Evolutionary conservation across 2,329 filamentous ascomycete genomes (phyloP).

Genomic region (Aspergillus intermedius): DNA sequence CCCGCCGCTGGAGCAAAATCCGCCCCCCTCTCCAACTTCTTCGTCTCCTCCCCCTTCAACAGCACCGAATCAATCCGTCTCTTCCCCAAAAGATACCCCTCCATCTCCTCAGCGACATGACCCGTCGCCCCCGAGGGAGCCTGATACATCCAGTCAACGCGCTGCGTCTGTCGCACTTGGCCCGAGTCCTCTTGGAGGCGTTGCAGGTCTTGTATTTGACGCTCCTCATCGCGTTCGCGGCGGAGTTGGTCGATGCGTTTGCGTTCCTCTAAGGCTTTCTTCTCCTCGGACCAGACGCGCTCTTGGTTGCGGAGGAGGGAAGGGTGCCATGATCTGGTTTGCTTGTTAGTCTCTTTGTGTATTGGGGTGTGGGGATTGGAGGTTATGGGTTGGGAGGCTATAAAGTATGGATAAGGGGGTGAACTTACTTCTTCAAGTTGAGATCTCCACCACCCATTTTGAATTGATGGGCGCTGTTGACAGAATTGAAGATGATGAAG

Average conservation of each 20-base stretch:
- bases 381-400: constrained; percentile 2
- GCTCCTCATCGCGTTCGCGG: constrained; percentile 90
- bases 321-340: constrained; percentile 76
- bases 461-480: constrained; percentile 12
- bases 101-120: constrained; percentile 74
- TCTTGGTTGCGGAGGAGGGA: constrained; percentile 83
- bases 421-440: constrained; percentile 71
- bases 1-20: constrained; percentile 13
- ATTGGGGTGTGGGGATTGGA: not conserved
- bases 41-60: constrained; percentile 71
- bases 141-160: constrained; percentile 98
- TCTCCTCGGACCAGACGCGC: constrained; percentile 84
- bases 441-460: constrained; percentile 92
- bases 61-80: constrained; percentile 75
- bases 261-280: constrained; percentile 87
- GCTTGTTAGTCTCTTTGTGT: constrained; percentile 12
- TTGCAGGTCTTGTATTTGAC: constrained; percentile 85
- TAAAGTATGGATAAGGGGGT: not conserved
- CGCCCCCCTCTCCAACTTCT: constrained; percentile 69
- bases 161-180: constrained; percentile 68
- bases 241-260: constrained; percentile 87
- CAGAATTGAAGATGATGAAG: not conserved
- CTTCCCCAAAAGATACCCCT: constrained; percentile 89
- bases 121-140: constrained; percentile 71
- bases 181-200: constrained; percentile 82